A percentile compares a stretch with the other conserved stretches of the same genome.
Evolutionary conservation across 2,329 filamentous ascomycete genomes (phyloP).

Genomic region (Pseudogymnoascus sp.): DNA sequence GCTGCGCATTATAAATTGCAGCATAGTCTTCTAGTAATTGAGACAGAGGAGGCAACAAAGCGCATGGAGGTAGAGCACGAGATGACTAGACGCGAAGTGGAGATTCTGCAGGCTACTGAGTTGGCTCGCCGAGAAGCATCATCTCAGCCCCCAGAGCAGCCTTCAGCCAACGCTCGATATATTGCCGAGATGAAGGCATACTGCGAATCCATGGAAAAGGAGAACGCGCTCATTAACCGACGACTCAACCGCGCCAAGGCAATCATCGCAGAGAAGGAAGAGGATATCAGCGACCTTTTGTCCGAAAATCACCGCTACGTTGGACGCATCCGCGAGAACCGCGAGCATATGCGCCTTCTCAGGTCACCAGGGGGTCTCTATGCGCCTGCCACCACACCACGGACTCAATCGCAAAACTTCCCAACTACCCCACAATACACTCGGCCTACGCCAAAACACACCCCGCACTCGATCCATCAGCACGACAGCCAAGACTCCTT

Average conservation of each 20-base stretch:
- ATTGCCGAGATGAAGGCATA: conserved; percentile 55
- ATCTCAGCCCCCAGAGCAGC: conserved; percentile 37
- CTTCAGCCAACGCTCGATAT: conserved; percentile 47
- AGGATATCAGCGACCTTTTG: conserved; percentile 60
- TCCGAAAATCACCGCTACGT: conserved; percentile 75
- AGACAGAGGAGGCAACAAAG: conserved; percentile 78
- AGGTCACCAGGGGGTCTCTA: conserved; percentile 68
- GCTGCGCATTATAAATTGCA: conserved; percentile 88
- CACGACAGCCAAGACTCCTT: conserved; percentile 59
- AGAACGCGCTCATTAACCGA: conserved; percentile 57
- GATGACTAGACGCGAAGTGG: conserved; percentile 82
- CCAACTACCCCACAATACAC: conserved; percentile 40
- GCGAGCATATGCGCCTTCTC: conserved; percentile 76
- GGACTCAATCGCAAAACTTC: conserved; percentile 41
- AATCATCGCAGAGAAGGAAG: conserved; percentile 70
- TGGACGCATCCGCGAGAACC: conserved; percentile 80
- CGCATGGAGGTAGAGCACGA: conserved; percentile 86
- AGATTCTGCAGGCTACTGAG: conserved; percentile 71
- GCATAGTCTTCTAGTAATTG: conserved; percentile 74
- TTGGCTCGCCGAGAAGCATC: conserved; percentile 53
- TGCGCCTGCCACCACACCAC: conserved; percentile 53
- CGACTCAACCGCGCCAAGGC: conserved; percentile 69
- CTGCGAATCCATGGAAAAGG: conserved; percentile 60
- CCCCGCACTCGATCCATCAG: conserved; percentile 39
- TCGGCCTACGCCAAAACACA: conserved; percentile 42